A percentile compares a stretch with the other conserved stretches of the same genome.
Evolutionary conservation across 2,329 filamentous ascomycete species (phyloP).

Genomic region (Balansia obtecta): DNA sequence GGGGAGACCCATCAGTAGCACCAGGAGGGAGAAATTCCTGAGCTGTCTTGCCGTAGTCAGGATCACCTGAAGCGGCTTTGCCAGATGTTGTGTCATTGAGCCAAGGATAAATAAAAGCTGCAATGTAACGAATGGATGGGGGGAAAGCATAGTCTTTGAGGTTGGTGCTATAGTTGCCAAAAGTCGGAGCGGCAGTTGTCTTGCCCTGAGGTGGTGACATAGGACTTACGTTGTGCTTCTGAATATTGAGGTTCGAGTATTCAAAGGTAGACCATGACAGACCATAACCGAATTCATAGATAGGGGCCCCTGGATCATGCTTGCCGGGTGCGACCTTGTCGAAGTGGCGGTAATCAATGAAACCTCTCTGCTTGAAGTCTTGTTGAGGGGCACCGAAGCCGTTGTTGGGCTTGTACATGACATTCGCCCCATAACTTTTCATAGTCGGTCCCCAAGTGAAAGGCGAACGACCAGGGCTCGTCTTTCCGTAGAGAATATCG

Average conservation of each 20-base stretch:
- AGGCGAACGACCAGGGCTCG: slow-evolving; percentile 66
- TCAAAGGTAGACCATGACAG: slow-evolving; percentile 70
- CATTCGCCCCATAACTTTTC: slow-evolving; percentile 54
- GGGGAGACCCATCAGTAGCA: slow-evolving; percentile 41
- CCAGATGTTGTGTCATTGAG: slow-evolving; percentile 51
- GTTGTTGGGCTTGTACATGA: slow-evolving; percentile 60
- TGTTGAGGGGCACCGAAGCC: slow-evolving; percentile 53
- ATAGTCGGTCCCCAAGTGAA: slow-evolving; percentile 66
- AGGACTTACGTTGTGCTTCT: slow-evolving; percentile 31
- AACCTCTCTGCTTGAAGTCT: slow-evolving; percentile 64
- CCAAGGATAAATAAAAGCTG: slow-evolving; percentile 57
- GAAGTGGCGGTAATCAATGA: slow-evolving; percentile 61
- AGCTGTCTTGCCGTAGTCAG: slow-evolving; percentile 45
- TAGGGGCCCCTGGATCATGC: slow-evolving; percentile 35
- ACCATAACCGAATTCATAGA: slow-evolving; percentile 74
- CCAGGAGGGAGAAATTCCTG: slow-evolving; percentile 48
- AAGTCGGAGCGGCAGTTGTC: slow-evolving; percentile 49
- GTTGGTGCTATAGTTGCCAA: slow-evolving; percentile 52
- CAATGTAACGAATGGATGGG: slow-evolving; percentile 35
- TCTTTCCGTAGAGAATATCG: slow-evolving; percentile 72
- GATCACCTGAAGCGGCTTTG: slow-evolving; percentile 41
- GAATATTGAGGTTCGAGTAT: slow-evolving; percentile 55
- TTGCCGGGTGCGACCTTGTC: slow-evolving; percentile 40
- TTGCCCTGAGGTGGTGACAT: slow-evolving; percentile 50
- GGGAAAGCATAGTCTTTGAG: slow-evolving; percentile 59